Conservation (phyloP, 2,329 filamentous ascomycete species). For the Trichoderma oligosporum region DNA sequence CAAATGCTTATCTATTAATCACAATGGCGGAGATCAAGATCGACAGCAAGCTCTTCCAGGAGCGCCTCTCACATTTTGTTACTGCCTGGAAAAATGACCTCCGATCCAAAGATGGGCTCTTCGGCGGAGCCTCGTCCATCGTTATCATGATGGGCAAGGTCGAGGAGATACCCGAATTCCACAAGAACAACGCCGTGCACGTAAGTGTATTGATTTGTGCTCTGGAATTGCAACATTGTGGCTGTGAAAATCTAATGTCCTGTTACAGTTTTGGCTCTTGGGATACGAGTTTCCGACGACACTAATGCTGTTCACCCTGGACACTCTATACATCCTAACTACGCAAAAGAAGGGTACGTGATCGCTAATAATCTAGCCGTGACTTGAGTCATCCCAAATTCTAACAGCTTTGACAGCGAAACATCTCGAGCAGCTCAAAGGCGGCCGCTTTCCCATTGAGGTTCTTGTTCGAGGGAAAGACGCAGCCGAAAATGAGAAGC, state of each 20-base stretch:
- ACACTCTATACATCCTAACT: slow-evolving; percentile 86
- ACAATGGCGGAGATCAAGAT: slow-evolving; percentile 84
- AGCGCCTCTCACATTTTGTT: slow-evolving; percentile 81
- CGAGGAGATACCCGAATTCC: slow-evolving; percentile 78
- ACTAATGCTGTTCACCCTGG: slow-evolving; percentile 84
- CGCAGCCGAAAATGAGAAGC: slow-evolving; percentile 83
- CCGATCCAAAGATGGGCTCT: slow-evolving; percentile 77
- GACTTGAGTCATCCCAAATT: background rate
- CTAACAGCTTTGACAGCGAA: slow-evolving; percentile 58
- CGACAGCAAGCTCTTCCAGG: slow-evolving; percentile 89
- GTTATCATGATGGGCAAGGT: slow-evolving; percentile 93
- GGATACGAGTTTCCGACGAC: slow-evolving; percentile 98
- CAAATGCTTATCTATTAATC: slow-evolving; percentile 33
- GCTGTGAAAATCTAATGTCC: background rate
- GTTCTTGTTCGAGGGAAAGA: slow-evolving; percentile 91
- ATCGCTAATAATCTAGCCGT: slow-evolving; percentile 29
- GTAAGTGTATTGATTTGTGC: slow-evolving; percentile 50
- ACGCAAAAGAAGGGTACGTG: slow-evolving; percentile 91
- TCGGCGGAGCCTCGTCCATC: slow-evolving; percentile 82
- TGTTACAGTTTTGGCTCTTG: slow-evolving; percentile 83
- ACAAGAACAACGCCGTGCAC: slow-evolving; percentile 96
- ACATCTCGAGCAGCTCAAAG: slow-evolving; percentile 86
- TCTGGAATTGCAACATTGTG: background rate
- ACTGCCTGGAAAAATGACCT: slow-evolving; percentile 96
- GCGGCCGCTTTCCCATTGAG: slow-evolving; percentile 87